Conservation (phyloP, 495 filamentous ascomycete genomes). For the Cercophora scortea region DNA sequence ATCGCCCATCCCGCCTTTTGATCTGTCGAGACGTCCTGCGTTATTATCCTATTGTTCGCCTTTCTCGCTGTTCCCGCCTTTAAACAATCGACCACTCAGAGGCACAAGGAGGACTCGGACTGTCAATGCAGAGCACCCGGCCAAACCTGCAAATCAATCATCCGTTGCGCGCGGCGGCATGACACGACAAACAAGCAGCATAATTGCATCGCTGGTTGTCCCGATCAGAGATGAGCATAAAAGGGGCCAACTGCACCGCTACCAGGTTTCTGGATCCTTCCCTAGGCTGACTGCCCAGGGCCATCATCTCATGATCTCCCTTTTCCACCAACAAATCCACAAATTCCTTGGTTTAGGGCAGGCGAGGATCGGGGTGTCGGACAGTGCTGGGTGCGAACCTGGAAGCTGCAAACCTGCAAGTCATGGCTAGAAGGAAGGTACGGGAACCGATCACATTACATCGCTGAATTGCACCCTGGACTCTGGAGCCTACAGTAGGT, state of each 20-base stretch:
- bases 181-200: not conserved
- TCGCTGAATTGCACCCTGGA: too few species aligned
- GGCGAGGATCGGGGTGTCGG: not conserved
- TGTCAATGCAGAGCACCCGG: not conserved
- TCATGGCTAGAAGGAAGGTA: too few species aligned
- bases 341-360: not conserved
- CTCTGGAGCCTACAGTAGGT: too few species aligned
- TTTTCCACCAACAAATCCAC: not conserved
- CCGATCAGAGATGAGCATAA: not conserved
- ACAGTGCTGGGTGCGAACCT: too few species aligned
- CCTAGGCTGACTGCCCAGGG: not conserved
- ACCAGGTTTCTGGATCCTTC: not conserved
- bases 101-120: not conserved
- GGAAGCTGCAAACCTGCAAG: too few species aligned
- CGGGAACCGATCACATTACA: too few species aligned
- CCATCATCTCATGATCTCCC: not conserved
- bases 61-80: constrained; percentile 2
- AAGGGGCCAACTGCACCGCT: not conserved
- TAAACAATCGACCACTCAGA: constrained; percentile 5
- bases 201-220: not conserved
- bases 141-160: not conserved
- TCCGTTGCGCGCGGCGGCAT: not conserved
- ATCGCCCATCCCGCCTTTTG: constrained; percentile 15
- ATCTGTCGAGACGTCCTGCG: constrained; percentile 15
- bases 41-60: constrained; percentile 20